Conservation (phyloP, 176 grass and related monocot genomes). For the Stipa capillata region DNA sequence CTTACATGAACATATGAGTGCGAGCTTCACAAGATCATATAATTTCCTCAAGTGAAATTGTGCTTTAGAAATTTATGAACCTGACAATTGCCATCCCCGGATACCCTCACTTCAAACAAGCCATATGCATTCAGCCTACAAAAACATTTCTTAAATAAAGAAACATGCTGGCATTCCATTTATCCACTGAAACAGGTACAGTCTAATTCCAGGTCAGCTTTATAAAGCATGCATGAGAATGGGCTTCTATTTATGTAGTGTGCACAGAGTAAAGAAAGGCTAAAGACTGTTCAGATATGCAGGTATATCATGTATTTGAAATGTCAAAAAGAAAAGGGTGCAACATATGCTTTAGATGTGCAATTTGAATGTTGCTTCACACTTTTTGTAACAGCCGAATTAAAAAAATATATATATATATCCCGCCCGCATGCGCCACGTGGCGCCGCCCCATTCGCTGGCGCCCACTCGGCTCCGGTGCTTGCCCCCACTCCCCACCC, state of each 20-base stretch:
- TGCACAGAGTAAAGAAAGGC: background rate
- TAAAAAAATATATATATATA: too few relatives aligned
- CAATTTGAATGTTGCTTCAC: background rate
- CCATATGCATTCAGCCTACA: constrained; percentile 86
- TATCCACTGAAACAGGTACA: background rate
- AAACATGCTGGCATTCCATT: background rate
- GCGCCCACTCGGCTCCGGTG: too few relatives aligned
- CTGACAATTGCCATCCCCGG: constrained; percentile 99
- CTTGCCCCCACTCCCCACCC: too few relatives aligned
- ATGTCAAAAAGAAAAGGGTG: background rate
- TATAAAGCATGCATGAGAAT: background rate
- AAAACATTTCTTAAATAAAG: constrained; percentile 7
- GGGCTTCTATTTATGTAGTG: background rate
- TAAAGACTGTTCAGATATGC: constrained; percentile 8
- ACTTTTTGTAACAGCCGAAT: too few relatives aligned
- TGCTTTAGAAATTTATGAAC: constrained; percentile 23
- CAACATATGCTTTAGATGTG: background rate
- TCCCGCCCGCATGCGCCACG: too few relatives aligned
- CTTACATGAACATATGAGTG: background rate
- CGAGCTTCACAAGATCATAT: background rate
- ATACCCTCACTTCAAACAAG: constrained; percentile 78
- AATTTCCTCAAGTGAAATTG: constrained; percentile 13
- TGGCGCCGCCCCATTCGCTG: too few relatives aligned
- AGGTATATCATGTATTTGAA: background rate
- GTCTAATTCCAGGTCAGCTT: constrained; percentile 1